phyloP scores from a whole-genome alignment of 2,329 filamentous ascomycete genomes.

The Epichloe aotearoae region DNA sequence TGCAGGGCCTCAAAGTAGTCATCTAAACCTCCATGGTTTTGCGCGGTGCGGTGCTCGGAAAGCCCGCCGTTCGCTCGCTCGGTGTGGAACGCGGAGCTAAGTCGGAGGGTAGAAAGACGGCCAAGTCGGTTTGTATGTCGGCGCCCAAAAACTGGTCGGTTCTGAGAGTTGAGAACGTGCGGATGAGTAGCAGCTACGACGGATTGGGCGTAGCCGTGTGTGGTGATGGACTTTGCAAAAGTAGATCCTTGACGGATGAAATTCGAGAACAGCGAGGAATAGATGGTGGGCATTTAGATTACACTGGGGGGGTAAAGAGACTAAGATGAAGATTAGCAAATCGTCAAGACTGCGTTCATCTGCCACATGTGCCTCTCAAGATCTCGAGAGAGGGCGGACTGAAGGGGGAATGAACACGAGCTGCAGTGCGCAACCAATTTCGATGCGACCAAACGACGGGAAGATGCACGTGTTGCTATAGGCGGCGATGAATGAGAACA shows the following conservation, averaged over 20 bases:
- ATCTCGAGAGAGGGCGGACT: not conserved
- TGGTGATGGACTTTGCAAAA: constrained; percentile 79
- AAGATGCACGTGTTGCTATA: not conserved
- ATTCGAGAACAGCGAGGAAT: constrained; percentile 56
- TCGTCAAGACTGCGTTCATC: not conserved
- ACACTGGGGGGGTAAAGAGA: constrained; percentile 47
- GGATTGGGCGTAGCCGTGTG: constrained; percentile 95
- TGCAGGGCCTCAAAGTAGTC: constrained; percentile 89
- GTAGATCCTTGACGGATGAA: constrained; percentile 92
- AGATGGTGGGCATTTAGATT: constrained; percentile 81
- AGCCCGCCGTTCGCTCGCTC: constrained; percentile 37
- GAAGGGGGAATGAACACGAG: not conserved
- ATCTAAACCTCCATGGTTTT: constrained; percentile 56
- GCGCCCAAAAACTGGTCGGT: constrained; percentile 48
- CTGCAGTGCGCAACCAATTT: not conserved
- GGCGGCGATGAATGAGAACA: constrained; percentile 1
- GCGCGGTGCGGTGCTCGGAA: constrained; percentile 41
- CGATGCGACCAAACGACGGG: not conserved
- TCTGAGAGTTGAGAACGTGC: constrained; percentile 62
- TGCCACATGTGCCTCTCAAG: not conserved
- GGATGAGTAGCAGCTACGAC: constrained; percentile 87
- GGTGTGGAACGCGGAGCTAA: constrained; percentile 66
- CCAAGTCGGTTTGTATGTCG: constrained; percentile 41
- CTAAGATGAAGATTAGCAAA: constrained; percentile 16
- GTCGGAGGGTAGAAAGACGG: constrained; percentile 43